Percentiles rank a stretch among this genome's conserved stretches.
These are phyloP conservation scores for Yamadazyma buinensis DNA, from an alignment of 1,139 yeast species.

Conservation along the genomic window DNA sequence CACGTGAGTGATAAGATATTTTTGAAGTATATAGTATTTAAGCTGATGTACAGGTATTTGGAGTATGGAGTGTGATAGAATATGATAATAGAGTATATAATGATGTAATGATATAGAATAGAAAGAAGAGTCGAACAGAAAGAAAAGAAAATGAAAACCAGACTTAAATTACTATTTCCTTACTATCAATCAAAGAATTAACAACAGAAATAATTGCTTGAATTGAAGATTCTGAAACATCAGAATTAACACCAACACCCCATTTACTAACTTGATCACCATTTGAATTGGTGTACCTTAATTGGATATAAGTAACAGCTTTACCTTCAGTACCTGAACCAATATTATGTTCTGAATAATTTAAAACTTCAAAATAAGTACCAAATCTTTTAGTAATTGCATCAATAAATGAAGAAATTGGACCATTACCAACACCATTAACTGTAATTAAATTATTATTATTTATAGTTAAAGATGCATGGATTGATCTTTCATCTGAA, in stretches of 20 bases:
- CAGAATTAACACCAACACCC: slow-evolving; percentile 95
- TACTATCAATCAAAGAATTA: slow-evolving; percentile 27
- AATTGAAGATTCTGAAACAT: slow-evolving; percentile 75
- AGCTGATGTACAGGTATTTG: too few relatives aligned
- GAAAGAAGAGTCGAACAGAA: too few relatives aligned
- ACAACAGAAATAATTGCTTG: slow-evolving; percentile 44
- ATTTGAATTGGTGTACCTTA: slow-evolving; percentile 42
- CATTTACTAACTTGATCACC: slow-evolving; percentile 52
- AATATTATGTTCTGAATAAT: slow-evolving; percentile 88
- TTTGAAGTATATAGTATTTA: too few relatives aligned
- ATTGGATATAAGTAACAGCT: slow-evolving; percentile 87
- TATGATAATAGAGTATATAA: too few relatives aligned
- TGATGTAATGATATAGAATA: too few relatives aligned
- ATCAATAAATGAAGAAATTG: slow-evolving; percentile 84
- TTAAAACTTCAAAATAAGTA: slow-evolving; percentile 63
- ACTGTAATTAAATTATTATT: slow-evolving; percentile 44
- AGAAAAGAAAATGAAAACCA: too few relatives aligned
- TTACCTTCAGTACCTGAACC: slow-evolving; percentile 82
- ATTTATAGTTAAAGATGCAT: slow-evolving; percentile 39
- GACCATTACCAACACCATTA: slow-evolving; percentile 87
- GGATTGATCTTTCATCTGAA: slow-evolving; percentile 23
- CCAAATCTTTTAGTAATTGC: slow-evolving; percentile 64
- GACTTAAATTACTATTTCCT: slow-evolving; percentile 22
- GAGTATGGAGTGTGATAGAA: too few relatives aligned
- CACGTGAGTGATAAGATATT: too few relatives aligned